Base-by-base conservation (phyloP, 2,329 filamentous ascomycete genomes). In the Aspergillus aculeatinus region DNA sequence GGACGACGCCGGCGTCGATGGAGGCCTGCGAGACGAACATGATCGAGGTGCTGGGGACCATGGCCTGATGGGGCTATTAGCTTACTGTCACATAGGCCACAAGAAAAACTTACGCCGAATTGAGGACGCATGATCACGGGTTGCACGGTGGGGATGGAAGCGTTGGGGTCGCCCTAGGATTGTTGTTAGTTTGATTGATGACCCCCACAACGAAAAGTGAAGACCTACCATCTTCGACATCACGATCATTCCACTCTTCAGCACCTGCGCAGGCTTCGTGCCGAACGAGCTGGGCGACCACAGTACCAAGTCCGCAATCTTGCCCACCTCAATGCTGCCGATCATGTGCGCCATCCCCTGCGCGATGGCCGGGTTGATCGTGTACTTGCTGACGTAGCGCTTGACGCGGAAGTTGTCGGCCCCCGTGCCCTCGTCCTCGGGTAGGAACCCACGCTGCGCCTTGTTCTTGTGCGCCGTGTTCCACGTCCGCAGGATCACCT, bases 401-500 rank as follows among this genome's bases (percentile, higher is more conserved):
- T 96, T 96, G 6, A 96, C 94, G 47, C 94, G 82, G 79, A 92
- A 92, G 75, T 98, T 98, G 72, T 98, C 94, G 0, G 90, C 91
- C 11, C 82, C 89, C 0, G 90, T 89, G 23, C 85, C 91, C 64
- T 89, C 82, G 69, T 98, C 94, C 79, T 96, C 90, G 6, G 85
- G 80, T 29, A 98, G 78, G 1, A 77, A 72, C 0, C 94, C 94
- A 9, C 93, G 85, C 78, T 97, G 92, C 19, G 88, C 73, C 77
- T 96, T 96, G 75, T 98, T 98, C 85, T 97, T 97, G 79, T 97
- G 92, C 0, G 94, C 94, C 2, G 94, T 98, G 77, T 97, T 93
- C 94, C 94, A 98, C 0, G 94, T 97, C 12, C 94, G 86, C 25
- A 96, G 82, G 62, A 98, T 87, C 57, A 98, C 94, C 79, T 98